Base-by-base conservation (phyloP, 2,329 filamentous ascomycete species). In the Neocucurbitaria cava region DNA sequence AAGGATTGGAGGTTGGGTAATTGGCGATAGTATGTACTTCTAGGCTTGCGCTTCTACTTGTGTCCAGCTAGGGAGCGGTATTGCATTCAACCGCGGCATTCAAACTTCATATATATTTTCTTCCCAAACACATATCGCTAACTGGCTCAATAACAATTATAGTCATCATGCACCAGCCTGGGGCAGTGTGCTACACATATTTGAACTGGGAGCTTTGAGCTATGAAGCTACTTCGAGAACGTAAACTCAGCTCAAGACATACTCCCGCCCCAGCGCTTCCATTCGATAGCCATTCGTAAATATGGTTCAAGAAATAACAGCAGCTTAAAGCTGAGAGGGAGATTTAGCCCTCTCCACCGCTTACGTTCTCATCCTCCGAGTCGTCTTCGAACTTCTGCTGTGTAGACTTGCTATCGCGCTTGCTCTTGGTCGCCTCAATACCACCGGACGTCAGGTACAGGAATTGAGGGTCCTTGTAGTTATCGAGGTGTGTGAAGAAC, bases 401-500 rank as follows among this genome's bases (percentile, higher is more conserved):
- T 7, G 52, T 56, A 9, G 65, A 58, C 57, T 75, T 75, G 30
- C 61, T 70, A 59, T 64, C 72, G 1, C 61, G 55, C 11, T 46
- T 53, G 45, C 63, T 61, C 64, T 72, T 77, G 2, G 77, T 79
- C 15, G 79, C 80, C 45, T 73, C 76, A 17, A 81, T 61, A 4
- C 80, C 79, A 51, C 78, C 79, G n/a, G 78, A 80, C 5, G 76
- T 81, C n/a, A 83, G 68, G 55, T 77, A 83, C 54, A 83, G 60
- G 64, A 83, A 82, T 45, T 77, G 77, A 3, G 76, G 69, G 59
- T 82, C 79, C 61, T 73, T 78, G 68, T 80, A 82, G 58, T 81
- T 80, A 52, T 83, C 81, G 8, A 82, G 69, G 52, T 82, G 80
- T 8, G 79, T 78, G 68, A 81, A 83, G 68, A 83, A 82, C 5